Evolutionary conservation across 768 basidiomycete genomes (phyloP).

Genomic region (Suillus americanus): DNA sequence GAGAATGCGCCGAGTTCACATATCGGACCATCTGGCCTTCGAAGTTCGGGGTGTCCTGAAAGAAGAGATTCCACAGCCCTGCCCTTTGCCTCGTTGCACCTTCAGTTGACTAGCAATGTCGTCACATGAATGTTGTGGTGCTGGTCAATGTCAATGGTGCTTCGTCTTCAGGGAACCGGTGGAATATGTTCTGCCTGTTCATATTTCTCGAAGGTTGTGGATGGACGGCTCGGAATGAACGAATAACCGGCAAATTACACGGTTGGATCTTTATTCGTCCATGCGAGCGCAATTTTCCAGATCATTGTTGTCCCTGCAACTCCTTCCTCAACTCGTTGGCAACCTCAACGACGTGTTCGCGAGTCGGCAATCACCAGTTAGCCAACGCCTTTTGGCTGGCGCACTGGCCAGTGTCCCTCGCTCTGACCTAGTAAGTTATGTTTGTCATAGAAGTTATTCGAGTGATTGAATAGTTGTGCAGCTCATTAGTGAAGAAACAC

Average conservation of each 20-base stretch:
- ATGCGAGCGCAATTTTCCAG: conserved; percentile 41
- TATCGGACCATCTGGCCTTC: conserved; percentile 30
- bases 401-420: conserved; percentile 44
- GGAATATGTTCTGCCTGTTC: conserved; percentile 40
- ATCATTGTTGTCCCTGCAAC: conserved; percentile 44
- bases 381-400: conserved; percentile 44
- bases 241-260: conserved; percentile 40
- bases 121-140: conserved; percentile 32
- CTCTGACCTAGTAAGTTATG: conserved; percentile 46
- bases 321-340: conserved; percentile 27
- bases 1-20: conserved; percentile 33
- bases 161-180: conserved; percentile 26
- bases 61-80: conserved; percentile 30
- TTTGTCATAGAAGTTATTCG: conserved; percentile 39
- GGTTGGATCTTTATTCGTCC: conserved; percentile 42
- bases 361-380: conserved; percentile 45
- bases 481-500: conserved; percentile 30
- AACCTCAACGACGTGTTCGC: conserved; percentile 39
- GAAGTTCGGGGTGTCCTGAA: conserved; percentile 29
- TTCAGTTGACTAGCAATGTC: conserved; percentile 35
- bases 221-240: background rate
- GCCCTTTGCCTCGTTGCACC: conserved; percentile 36
- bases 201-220: conserved; percentile 19
- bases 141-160: conserved; percentile 22
- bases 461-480: conserved; percentile 39